Conservation (phyloP, 2,329 filamentous ascomycete species). For the Neopestalotiopsis sp. region DNA sequence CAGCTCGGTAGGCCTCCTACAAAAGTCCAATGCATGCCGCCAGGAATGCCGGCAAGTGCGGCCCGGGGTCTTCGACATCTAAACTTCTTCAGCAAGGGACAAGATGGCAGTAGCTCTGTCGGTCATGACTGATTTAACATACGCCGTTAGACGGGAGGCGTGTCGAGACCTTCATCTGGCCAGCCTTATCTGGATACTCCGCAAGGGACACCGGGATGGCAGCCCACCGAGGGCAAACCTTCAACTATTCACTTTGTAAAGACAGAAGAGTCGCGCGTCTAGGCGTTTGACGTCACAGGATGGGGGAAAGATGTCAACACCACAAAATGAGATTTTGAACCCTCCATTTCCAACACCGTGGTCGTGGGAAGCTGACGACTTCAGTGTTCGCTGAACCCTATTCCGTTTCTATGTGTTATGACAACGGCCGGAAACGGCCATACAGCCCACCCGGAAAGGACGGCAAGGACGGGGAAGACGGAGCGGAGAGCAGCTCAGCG, state of each 20-base stretch:
- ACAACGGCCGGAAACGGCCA: neutral
- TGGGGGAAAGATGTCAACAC: neutral
- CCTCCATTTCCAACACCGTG: neutral
- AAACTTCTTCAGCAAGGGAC: neutral
- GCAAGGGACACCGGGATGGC: neutral
- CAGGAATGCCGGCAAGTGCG: neutral
- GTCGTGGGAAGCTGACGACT: neutral
- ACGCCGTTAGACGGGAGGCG: neutral
- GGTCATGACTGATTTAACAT: neutral
- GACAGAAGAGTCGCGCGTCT: neutral
- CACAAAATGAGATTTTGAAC: neutral
- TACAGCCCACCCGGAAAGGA: neutral
- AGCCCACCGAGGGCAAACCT: neutral
- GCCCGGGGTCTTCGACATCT: neutral
- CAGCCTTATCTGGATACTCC: neutral
- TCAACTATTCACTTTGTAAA: neutral
- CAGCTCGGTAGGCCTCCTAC: neutral
- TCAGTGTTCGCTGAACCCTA: neutral
- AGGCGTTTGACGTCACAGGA: neutral
- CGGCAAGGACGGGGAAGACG: neutral
- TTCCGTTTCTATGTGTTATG: neutral
- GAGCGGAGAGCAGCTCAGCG: neutral
- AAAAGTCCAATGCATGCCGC: neutral
- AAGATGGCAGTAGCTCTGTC: neutral
- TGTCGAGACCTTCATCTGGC: neutral